These are phyloP conservation scores for Angomonas ambiguus DNA, from an alignment of 208 protist species.

Conservation along the genomic window DNA sequence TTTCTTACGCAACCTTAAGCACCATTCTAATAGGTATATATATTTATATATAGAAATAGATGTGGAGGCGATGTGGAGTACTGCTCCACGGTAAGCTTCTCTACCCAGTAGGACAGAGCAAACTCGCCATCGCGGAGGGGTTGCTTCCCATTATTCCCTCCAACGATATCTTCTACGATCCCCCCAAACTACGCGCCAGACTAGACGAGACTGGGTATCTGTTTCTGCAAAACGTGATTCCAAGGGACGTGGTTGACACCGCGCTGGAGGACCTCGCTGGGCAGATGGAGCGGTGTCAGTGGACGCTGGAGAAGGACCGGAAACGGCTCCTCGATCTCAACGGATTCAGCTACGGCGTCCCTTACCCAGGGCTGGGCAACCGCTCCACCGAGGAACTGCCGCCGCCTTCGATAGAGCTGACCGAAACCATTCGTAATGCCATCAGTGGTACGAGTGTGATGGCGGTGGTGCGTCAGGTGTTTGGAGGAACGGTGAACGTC, in stretches of 20 bases:
- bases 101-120: conserved; percentile 55
- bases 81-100: conserved; percentile 54
- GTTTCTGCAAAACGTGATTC: conserved; percentile 79
- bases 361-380: conserved; percentile 33
- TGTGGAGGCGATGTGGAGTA: conserved; percentile 34
- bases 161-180: conserved; percentile 87
- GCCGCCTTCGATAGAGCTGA: conserved; percentile 50
- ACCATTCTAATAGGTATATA: too few relatives aligned
- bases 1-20: too few relatives aligned
- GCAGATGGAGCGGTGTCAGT: conserved; percentile 61
- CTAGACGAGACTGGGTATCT: conserved; percentile 84
- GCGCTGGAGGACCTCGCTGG: conserved; percentile 57
- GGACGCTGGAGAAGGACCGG: conserved; percentile 51
- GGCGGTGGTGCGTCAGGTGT: conserved; percentile 79
- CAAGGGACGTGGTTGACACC: conserved; percentile 46
- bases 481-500: conserved; percentile 61
- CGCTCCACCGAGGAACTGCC: conserved; percentile 25
- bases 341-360: conserved; percentile 72
- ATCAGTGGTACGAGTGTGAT: conserved; percentile 80
- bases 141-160: conserved; percentile 65
- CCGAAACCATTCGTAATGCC: conserved; percentile 50
- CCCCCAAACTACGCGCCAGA: conserved; percentile 67
- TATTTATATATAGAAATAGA: neutral
- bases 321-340: conserved; percentile 26
- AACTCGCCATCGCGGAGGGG: conserved; percentile 49